A percentile compares a stretch with the other conserved stretches of the same genome.
These are phyloP conservation scores for Penicillium tannophilum DNA, from an alignment of 495 filamentous ascomycete species.

Conservation along the genomic window DNA sequence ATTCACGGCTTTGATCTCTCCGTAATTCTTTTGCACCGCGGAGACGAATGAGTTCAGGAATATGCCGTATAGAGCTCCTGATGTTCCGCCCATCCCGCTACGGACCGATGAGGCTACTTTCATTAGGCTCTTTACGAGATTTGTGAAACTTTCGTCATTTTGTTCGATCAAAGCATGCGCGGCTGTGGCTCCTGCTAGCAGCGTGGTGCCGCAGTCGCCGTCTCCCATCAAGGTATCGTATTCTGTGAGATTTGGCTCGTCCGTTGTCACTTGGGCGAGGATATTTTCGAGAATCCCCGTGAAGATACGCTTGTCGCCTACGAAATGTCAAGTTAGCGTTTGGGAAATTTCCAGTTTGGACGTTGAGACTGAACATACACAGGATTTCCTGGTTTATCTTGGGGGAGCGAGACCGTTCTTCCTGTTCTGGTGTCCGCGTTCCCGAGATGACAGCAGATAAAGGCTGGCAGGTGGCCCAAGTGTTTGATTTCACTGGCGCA, in stretches of 20 bases:
- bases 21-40: slow-evolving; percentile 6
- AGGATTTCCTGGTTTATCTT: slow-evolving; percentile 3
- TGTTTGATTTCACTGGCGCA: slow-evolving; percentile 9
- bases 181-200: slow-evolving; percentile 13
- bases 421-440: slow-evolving; percentile 1
- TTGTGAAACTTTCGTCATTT: slow-evolving; percentile 5
- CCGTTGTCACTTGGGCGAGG: slow-evolving; percentile 5
- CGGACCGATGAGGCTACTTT: slow-evolving; percentile 10
- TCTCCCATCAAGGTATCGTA: slow-evolving; percentile 21
- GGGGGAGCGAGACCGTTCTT: slow-evolving; percentile 4
- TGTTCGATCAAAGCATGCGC: slow-evolving; percentile 1
- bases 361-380: slow-evolving; percentile 2
- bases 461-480: slow-evolving; percentile 10
- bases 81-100: slow-evolving; percentile 19
- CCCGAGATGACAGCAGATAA: neutral
- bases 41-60: slow-evolving; percentile 15
- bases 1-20: slow-evolving; percentile 7
- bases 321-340: neutral
- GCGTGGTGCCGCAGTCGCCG: slow-evolving; percentile 18
- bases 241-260: slow-evolving; percentile 17
- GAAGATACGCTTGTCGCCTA: slow-evolving; percentile 7
- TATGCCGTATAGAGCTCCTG: slow-evolving; percentile 18
- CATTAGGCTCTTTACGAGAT: slow-evolving; percentile 10
- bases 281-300: slow-evolving; percentile 1
- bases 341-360: too few relatives aligned